Percentiles rank a stretch among this genome's conserved stretches.
Conservation (phyloP, 768 basidiomycete species). For the Tephrocybe sp. region DNA sequence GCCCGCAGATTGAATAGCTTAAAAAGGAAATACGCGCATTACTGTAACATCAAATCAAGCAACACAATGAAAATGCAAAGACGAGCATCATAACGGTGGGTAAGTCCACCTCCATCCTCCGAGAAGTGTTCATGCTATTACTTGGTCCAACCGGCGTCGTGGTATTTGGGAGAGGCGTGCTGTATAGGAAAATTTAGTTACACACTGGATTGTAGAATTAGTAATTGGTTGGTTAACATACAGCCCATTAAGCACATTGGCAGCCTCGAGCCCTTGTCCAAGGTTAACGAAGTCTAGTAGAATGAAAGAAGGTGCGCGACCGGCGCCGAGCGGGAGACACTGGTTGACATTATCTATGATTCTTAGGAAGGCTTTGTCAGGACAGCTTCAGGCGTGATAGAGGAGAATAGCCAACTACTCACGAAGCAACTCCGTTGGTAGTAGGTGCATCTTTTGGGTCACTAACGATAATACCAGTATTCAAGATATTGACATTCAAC, state of each 20-base stretch:
- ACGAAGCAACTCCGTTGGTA: slow-evolving; percentile 37
- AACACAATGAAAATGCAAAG: too few species aligned
- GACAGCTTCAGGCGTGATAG: not conserved
- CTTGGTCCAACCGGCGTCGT: too few species aligned
- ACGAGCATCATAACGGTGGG: too few species aligned
- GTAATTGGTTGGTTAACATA: too few species aligned
- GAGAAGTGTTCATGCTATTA: too few species aligned
- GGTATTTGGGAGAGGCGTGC: too few species aligned
- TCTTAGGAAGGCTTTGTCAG: slow-evolving; percentile 14
- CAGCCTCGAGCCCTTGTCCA: slow-evolving; percentile 43
- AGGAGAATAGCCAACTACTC: slow-evolving; percentile 16
- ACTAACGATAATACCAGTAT: slow-evolving; percentile 32
- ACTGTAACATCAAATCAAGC: too few species aligned
- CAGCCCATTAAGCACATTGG: slow-evolving; percentile 40
- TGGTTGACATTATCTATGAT: slow-evolving; percentile 40
- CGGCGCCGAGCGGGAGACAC: slow-evolving; percentile 40
- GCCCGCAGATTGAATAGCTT: too few species aligned
- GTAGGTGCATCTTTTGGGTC: slow-evolving; percentile 21
- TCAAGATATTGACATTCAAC: slow-evolving; percentile 39
- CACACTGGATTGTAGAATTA: too few species aligned
- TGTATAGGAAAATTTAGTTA: too few species aligned
- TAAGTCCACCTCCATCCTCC: too few species aligned
- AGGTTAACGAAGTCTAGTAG: slow-evolving; percentile 50
- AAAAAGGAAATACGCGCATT: too few species aligned
- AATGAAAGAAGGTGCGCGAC: slow-evolving; percentile 50